Evolutionary conservation across 2,329 filamentous ascomycete genomes (phyloP).

Genomic region (Taxawa tesnikishii): DNA sequence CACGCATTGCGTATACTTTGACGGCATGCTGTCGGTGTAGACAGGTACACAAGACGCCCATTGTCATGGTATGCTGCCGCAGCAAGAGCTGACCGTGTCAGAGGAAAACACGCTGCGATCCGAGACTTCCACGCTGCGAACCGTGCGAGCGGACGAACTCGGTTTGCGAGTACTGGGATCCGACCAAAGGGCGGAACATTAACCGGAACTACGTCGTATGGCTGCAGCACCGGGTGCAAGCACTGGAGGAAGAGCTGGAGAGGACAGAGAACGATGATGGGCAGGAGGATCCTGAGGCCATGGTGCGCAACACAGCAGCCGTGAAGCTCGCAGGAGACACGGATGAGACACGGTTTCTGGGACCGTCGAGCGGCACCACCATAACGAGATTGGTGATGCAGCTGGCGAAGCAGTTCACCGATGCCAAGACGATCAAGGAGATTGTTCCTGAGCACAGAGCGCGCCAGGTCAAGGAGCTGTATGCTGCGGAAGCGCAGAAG

Average conservation of each 20-base stretch:
- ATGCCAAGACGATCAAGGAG: slow-evolving; percentile 82
- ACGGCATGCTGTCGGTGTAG: slow-evolving; percentile 71
- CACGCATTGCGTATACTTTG: slow-evolving; percentile 62
- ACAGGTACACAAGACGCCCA: slow-evolving; percentile 33
- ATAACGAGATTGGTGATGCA: slow-evolving; percentile 95
- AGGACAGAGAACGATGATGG: slow-evolving; percentile 68
- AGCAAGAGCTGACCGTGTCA: slow-evolving; percentile 24
- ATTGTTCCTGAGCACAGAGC: slow-evolving; percentile 67
- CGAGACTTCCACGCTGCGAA: slow-evolving; percentile 77
- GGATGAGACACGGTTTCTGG: slow-evolving; percentile 82
- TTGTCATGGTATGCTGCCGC: slow-evolving; percentile 1
- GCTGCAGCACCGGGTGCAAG: slow-evolving; percentile 74
- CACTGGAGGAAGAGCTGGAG: slow-evolving; percentile 69
- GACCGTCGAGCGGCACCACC: slow-evolving; percentile 87
- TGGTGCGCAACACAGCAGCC: slow-evolving; percentile 74
- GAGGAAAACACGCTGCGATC: slow-evolving; percentile 95
- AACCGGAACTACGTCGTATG: slow-evolving; percentile 86
- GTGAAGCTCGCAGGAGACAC: slow-evolving; percentile 66
- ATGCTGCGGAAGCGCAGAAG: slow-evolving; percentile 51
- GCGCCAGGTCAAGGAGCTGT: slow-evolving; percentile 56
- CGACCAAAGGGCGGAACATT: slow-evolving; percentile 72
- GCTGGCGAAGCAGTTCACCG: slow-evolving; percentile 85
- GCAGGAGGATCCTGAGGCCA: slow-evolving; percentile 62
- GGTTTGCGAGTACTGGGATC: slow-evolving; percentile 90
- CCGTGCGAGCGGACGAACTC: slow-evolving; percentile 89